phyloP scores from a whole-genome alignment of 345 rosid genomes.

The Cochlearia excelsa region DNA sequence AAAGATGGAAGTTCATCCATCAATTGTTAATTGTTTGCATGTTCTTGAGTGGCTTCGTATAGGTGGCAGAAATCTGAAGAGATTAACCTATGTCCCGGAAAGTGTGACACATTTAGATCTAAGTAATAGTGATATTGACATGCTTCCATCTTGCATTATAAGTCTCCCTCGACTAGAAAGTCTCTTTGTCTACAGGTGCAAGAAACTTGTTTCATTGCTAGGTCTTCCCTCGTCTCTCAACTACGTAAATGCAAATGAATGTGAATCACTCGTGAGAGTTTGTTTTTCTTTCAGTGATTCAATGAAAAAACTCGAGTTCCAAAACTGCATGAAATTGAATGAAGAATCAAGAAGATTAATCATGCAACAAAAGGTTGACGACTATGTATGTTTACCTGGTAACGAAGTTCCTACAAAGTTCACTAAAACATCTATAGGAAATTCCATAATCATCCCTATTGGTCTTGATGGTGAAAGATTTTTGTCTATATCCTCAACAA shows the following conservation, averaged over 20 bases:
- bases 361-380: neutral
- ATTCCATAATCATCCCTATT: neutral
- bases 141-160: neutral
- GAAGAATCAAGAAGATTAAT: conserved; percentile 21
- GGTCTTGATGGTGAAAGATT: neutral
- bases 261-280: conserved; percentile 11
- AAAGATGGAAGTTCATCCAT: conserved; percentile 6
- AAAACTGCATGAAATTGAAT: neutral
- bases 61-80: neutral
- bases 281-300: neutral
- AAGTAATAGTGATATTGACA: neutral
- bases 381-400: neutral
- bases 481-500: neutral
- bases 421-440: conserved; percentile 5
- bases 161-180: neutral
- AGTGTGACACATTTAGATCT: neutral
- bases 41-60: neutral
- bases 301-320: neutral
- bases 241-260: neutral
- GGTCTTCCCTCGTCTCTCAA: conserved; percentile 2
- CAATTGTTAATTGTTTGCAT: neutral
- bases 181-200: neutral
- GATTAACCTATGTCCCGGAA: conserved; percentile 3
- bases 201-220: neutral
- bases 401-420: conserved; percentile 1